These are phyloP conservation scores for Pisolithus microcarpus DNA, from an alignment of 768 basidiomycete species.

Conservation along the genomic window DNA sequence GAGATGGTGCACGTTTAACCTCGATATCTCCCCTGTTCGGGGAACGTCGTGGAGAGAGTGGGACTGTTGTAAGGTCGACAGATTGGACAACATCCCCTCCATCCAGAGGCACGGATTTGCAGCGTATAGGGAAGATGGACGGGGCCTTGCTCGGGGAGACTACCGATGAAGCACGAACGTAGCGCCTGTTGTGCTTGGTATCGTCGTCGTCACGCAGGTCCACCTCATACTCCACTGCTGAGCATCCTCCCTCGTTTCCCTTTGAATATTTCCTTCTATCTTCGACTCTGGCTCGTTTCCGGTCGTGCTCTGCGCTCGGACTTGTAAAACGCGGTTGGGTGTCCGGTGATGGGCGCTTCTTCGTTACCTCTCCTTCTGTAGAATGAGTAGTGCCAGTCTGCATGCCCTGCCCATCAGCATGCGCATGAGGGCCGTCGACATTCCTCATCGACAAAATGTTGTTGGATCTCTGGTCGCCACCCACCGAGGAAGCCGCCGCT, in stretches of 20 bases:
- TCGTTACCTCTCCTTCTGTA: slow-evolving; percentile 4
- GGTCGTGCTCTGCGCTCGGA: slow-evolving; percentile 10
- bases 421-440: not conserved
- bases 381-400: no score
- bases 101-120: slow-evolving; percentile 24
- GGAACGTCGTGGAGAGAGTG: slow-evolving; percentile 22
- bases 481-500: not conserved
- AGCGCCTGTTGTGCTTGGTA: not conserved
- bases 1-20: slow-evolving; percentile 20
- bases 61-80: slow-evolving; percentile 18
- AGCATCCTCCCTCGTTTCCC: slow-evolving; percentile 3
- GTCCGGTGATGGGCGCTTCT: slow-evolving; percentile 28
- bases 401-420: no score
- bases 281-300: slow-evolving; percentile 24
- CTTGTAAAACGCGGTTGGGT: slow-evolving; percentile 11
- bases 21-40: slow-evolving; percentile 15
- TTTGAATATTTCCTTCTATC: slow-evolving; percentile 10
- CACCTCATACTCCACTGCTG: slow-evolving; percentile 11
- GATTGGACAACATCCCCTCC: slow-evolving; percentile 7
- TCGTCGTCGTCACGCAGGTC: slow-evolving; percentile 15
- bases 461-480: no score
- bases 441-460: not conserved
- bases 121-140: slow-evolving; percentile 15
- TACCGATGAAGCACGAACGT: slow-evolving; percentile 17
- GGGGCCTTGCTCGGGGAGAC: slow-evolving; percentile 11